Base-by-base conservation (phyloP, 1,284 basidiomycete species). In the Leucoagaricus sp. region DNA sequence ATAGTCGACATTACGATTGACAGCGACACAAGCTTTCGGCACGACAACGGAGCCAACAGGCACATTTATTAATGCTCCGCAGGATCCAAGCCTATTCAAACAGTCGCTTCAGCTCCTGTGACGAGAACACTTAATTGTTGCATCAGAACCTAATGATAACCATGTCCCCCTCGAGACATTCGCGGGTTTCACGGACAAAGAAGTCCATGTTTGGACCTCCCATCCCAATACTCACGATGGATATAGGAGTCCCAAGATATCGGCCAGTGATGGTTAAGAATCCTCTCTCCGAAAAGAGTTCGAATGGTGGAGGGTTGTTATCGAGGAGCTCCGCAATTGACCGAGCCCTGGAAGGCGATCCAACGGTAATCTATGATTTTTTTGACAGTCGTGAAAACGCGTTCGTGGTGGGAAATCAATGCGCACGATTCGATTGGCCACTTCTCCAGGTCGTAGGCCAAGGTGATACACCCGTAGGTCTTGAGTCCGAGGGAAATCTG, bases 151-250 rank as follows among this genome's bases (percentile, higher is more conserved):
- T 84, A 61, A 92, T 76, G 58, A 94, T 80, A 60, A 83, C 75
- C 82, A 94, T 84, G 66, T 94, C 91, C 7, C 92, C 91, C 59
- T 72, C 75, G 40, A 93, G 71, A 62, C 88, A 88, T 66, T 93
- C 92, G 57, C 91, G 80, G 15, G 82, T 83, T 73, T 94, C 92
- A 60, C 92, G 83, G 13, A 94, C 81, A 69, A 93, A 91, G 72
- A 94, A 94, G 71, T 94, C 91, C 70, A 87, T 87, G 69, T 89
- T 91, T 1, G 90, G 82, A 59, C 75, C 76, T 19, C 91, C 91
- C 92, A 94, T 94, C 8, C 92, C 92, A 57, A 93, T 93, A 58
- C 87, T 88, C 45, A 92, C 77, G 53, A 94, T 82, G 12, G 86
- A 89, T 31, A 94, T 69, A 4, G 91, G 89, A 3, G 81, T 70